Evolutionary conservation across 495 filamentous ascomycete genomes (phyloP).

Genomic region (Penicillium chermesinum): DNA sequence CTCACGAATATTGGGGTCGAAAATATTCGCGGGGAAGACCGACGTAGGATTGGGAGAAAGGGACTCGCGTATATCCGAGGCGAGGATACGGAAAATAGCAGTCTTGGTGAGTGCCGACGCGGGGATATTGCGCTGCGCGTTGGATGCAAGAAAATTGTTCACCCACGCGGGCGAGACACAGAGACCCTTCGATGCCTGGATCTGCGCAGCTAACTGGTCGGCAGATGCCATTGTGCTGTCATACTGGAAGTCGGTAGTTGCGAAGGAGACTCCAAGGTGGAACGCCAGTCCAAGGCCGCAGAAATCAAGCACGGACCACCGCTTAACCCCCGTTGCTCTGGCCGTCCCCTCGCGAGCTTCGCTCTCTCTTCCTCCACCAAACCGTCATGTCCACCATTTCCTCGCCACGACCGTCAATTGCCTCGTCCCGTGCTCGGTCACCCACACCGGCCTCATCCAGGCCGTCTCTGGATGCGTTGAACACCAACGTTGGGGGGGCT

Average conservation of each 20-base stretch:
- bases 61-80: conserved; percentile 65
- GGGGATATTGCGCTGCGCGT: conserved; percentile 52
- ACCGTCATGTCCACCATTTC: conserved; percentile 71
- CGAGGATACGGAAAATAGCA: conserved; percentile 72
- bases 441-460: conserved; percentile 64
- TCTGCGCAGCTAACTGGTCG: conserved; percentile 40
- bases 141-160: conserved; percentile 33
- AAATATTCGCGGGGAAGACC: conserved; percentile 55
- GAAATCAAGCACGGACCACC: conserved; percentile 27
- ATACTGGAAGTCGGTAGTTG: too few relatives aligned
- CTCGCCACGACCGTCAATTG: conserved; percentile 63
- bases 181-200: conserved; percentile 40
- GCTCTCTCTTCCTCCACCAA: conserved; percentile 5
- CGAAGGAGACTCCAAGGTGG: too few relatives aligned
- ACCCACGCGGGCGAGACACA: conserved; percentile 42
- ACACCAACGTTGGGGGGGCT: conserved; percentile 41
- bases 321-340: conserved; percentile 22
- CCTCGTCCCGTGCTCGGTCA: conserved; percentile 57
- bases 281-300: conserved; percentile 3
- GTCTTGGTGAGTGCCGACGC: conserved; percentile 70
- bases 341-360: conserved; percentile 1
- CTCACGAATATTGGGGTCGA: conserved; percentile 48
- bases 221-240: conserved; percentile 29
- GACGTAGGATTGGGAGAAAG: conserved; percentile 44
- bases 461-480: conserved; percentile 60